A percentile compares a stretch with the other conserved stretches of the same genome.
Conservation (phyloP, 129 eudicot genomes). For the Artemisia tridentata region DNA sequence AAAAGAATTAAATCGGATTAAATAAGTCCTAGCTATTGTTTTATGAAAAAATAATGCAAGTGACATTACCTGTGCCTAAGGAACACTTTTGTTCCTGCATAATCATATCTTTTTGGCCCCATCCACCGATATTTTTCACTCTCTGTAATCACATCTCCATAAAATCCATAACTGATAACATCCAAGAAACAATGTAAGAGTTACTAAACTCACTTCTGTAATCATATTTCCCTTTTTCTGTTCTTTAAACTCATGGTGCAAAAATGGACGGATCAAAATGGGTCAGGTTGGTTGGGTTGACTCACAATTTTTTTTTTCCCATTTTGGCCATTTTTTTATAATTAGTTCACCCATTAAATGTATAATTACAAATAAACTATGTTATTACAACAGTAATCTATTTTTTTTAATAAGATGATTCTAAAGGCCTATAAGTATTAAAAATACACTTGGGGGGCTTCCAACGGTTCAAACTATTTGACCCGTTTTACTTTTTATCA, state of each 20-base stretch:
- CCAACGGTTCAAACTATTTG: not conserved
- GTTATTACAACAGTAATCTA: not conserved
- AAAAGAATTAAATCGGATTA: not conserved
- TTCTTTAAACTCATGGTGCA: slow-evolving; percentile 7
- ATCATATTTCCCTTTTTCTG: slow-evolving; percentile 2
- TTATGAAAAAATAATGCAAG: not conserved
- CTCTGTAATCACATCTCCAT: slow-evolving; percentile 96
- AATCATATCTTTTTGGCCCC: slow-evolving; percentile 97
- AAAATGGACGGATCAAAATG: not conserved
- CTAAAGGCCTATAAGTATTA: not conserved
- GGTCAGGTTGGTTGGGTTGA: not conserved
- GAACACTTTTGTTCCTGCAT: slow-evolving; percentile 95
- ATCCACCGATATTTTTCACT: slow-evolving; percentile 97
- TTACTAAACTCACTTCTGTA: slow-evolving; percentile 9
- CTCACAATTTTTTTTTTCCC: not conserved
- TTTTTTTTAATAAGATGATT: not conserved
- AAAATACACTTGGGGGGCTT: slow-evolving; percentile 7
- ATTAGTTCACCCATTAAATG: not conserved
- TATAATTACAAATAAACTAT: not conserved
- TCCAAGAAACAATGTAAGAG: slow-evolving; percentile 20
- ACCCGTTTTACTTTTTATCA: not conserved
- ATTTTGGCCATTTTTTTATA: not conserved
- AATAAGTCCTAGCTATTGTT: not conserved
- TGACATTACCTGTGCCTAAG: slow-evolving; percentile 69
- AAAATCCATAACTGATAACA: slow-evolving; percentile 83